Percentiles rank a stretch among this genome's conserved stretches.
phyloP scores from a whole-genome alignment of 805 yeast species.

The Candida xiaguanensis region DNA sequence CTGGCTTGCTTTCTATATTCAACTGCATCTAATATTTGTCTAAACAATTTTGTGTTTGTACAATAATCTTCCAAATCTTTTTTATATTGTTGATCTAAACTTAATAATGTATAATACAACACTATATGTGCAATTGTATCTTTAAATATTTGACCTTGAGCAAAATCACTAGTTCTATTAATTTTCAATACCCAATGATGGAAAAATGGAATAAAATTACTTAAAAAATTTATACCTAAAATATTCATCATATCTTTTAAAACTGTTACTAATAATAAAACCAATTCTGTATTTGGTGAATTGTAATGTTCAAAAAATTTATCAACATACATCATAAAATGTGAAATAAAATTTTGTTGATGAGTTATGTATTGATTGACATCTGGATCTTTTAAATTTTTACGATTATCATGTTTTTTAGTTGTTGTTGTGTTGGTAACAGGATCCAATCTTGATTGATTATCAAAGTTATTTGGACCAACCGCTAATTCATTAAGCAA shows the following conservation, averaged over 20 bases:
- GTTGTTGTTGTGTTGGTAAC: constrained; percentile 5
- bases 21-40: constrained; percentile 20
- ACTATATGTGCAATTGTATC: constrained; percentile 33
- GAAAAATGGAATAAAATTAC: constrained; percentile 44
- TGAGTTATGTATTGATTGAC: constrained; percentile 38
- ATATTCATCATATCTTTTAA: constrained; percentile 22
- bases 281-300: constrained; percentile 19
- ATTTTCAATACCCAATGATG: constrained; percentile 38
- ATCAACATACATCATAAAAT: constrained; percentile 35
- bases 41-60: constrained; percentile 16
- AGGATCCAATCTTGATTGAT: constrained; percentile 4
- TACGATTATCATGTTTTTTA: constrained; percentile 1
- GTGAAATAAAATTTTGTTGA: constrained; percentile 38
- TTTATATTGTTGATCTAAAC: constrained; percentile 27
- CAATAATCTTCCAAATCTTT: constrained; percentile 20
- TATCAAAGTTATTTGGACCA: constrained; percentile 1
- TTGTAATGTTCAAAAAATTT: constrained; percentile 25
- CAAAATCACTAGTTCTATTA: constrained; percentile 7
- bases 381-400: constrained; percentile 34
- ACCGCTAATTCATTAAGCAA: constrained; percentile 26
- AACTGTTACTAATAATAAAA: constrained; percentile 16
- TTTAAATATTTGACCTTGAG: constrained; percentile 14
- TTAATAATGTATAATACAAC: constrained; percentile 21
- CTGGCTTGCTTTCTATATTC: constrained; percentile 20
- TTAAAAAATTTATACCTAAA: constrained; percentile 46